phyloP scores from a whole-genome alignment of 257 asterid species.

The Forsythia suspensa region DNA sequence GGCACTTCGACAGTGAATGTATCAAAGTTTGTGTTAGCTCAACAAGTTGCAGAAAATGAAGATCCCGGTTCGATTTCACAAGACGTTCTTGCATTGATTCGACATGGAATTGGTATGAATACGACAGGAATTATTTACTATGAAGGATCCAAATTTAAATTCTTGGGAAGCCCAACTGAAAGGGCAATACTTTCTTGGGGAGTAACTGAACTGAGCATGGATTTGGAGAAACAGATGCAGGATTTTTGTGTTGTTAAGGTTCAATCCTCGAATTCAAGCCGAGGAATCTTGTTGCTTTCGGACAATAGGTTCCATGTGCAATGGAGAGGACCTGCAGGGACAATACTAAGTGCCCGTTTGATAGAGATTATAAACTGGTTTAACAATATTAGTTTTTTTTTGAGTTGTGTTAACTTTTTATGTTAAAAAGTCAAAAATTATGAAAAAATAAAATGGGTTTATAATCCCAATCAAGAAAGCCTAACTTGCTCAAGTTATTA shows the following conservation, averaged over 20 bases:
- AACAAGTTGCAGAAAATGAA: background rate
- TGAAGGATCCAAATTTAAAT: background rate
- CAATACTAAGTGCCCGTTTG: too few species aligned
- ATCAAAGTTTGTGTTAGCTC: conserved; percentile 1
- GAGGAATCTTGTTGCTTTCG: background rate
- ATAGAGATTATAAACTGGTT: too few species aligned
- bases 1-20: background rate
- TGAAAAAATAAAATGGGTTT: too few species aligned
- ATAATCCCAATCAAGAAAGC: too few species aligned
- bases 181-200: conserved; percentile 42
- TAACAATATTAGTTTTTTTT: too few species aligned
- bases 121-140: conserved; percentile 8
- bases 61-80: background rate
- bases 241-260: background rate
- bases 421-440: too few species aligned
- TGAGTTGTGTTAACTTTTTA: too few species aligned
- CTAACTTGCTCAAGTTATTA: conserved; percentile 1
- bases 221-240: background rate
- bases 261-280: background rate
- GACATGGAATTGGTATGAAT: background rate
- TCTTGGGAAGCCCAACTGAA: conserved; percentile 40
- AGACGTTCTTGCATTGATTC: background rate
- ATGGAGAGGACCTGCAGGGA: conserved; percentile 1
- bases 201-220: conserved; percentile 24
- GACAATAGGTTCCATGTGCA: background rate